phyloP scores from a whole-genome alignment of 352 stramenopile genomes.

The Phytophthora syringae region DNA sequence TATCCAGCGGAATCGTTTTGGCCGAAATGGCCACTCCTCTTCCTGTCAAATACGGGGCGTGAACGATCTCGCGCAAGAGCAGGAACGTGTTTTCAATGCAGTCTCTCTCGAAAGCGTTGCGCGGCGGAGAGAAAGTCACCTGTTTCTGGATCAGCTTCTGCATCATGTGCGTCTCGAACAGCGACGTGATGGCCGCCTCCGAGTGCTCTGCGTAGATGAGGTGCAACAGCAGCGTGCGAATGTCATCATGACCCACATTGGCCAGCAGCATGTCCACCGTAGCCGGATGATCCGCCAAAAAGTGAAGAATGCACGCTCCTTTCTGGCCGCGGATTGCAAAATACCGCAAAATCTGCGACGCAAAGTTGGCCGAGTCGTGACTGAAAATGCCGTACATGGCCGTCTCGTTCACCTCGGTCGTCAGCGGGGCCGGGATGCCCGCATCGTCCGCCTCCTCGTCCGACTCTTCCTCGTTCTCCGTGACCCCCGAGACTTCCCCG shows the following conservation, averaged over 20 bases:
- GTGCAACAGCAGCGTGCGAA: conserved; percentile 77
- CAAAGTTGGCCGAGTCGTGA: conserved; percentile 80
- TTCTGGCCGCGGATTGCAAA: conserved; percentile 83
- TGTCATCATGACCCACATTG: conserved; percentile 85
- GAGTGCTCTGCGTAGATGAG: conserved; percentile 88
- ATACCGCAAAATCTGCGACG: conserved; percentile 82
- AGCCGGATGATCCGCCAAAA: conserved; percentile 56
- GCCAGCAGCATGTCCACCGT: conserved; percentile 79
- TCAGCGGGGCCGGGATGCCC: conserved; percentile 41
- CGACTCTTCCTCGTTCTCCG: conserved; percentile 37
- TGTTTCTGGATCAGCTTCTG: conserved; percentile 82
- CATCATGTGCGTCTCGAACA: conserved; percentile 78
- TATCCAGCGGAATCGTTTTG: conserved; percentile 87
- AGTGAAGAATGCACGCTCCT: conserved; percentile 79
- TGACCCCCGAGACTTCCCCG: conserved; percentile 28
- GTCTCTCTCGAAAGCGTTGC: conserved; percentile 76
- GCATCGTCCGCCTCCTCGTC: conserved; percentile 46
- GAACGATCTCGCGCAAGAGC: conserved; percentile 80
- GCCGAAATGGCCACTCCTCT: conserved; percentile 87
- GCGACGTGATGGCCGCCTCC: conserved; percentile 67
- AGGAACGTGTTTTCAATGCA: conserved; percentile 86
- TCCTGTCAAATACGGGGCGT: conserved; percentile 83
- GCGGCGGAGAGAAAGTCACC: conserved; percentile 73
- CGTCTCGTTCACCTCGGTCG: conserved; percentile 48
- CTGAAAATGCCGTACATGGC: conserved; percentile 75